These are phyloP conservation scores for Trypanosoma conorhini DNA, from an alignment of 208 protist species.

Conservation along the genomic window DNA sequence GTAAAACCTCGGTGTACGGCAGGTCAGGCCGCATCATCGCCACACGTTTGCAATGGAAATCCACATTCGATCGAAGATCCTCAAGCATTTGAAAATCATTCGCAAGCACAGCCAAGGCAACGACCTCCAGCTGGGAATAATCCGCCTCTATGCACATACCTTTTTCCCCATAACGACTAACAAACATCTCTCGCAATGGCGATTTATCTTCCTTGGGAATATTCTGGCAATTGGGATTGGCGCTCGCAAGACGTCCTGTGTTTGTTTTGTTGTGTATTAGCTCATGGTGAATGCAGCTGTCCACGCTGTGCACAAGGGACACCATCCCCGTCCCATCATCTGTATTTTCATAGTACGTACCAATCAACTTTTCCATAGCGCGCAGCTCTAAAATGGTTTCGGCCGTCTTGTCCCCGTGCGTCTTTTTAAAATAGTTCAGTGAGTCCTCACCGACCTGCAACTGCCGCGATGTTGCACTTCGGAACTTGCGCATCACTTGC, in stretches of 20 bases:
- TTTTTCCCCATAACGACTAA: slow-evolving; percentile 84
- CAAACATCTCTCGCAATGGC: slow-evolving; percentile 88
- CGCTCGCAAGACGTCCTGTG: slow-evolving; percentile 68
- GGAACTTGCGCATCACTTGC: slow-evolving; percentile 83
- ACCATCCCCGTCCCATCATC: slow-evolving; percentile 92
- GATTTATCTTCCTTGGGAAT: slow-evolving; percentile 94
- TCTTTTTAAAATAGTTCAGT: slow-evolving; percentile 86
- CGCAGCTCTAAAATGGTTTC: slow-evolving; percentile 84
- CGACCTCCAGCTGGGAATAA: slow-evolving; percentile 94
- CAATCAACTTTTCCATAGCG: slow-evolving; percentile 89
- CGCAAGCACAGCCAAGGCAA: slow-evolving; percentile 87
- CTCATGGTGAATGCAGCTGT: slow-evolving; percentile 94
- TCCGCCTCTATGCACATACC: slow-evolving; percentile 93
- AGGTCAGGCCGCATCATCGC: slow-evolving; percentile 93
- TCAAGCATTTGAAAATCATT: slow-evolving; percentile 91
- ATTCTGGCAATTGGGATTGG: slow-evolving; percentile 90
- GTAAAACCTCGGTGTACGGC: slow-evolving; percentile 90
- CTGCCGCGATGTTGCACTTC: slow-evolving; percentile 75
- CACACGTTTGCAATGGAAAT: slow-evolving; percentile 94
- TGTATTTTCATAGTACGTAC: slow-evolving; percentile 92
- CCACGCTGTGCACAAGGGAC: slow-evolving; percentile 83
- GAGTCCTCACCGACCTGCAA: slow-evolving; percentile 90
- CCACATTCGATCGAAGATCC: slow-evolving; percentile 87
- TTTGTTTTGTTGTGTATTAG: slow-evolving; percentile 94
- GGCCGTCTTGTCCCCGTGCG: slow-evolving; percentile 73